Evolutionary conservation across 495 filamentous ascomycete genomes (phyloP).

Genomic region (Articulospora tetracladia): DNA sequence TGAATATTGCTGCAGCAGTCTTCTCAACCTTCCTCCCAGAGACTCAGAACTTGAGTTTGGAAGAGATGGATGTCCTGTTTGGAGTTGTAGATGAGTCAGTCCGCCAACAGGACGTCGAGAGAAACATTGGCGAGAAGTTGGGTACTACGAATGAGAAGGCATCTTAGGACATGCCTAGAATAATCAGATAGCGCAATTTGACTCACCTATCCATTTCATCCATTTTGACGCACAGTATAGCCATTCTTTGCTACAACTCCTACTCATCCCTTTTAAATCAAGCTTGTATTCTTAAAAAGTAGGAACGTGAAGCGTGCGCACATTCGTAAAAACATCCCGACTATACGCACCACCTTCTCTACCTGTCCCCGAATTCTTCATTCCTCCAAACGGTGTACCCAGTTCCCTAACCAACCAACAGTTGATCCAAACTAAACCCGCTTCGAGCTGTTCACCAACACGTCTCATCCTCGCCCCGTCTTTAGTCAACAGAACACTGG

Average conservation of each 20-base stretch:
- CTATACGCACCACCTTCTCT: constrained; percentile 10
- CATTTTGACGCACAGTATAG: no score
- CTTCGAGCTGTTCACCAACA: constrained; percentile 68
- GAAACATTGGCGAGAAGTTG: neutral
- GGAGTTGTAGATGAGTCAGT: constrained; percentile 19
- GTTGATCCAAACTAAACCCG: constrained; percentile 85
- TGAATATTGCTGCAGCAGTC: neutral
- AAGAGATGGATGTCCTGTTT: constrained; percentile 34
- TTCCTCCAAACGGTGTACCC: constrained; percentile 15
- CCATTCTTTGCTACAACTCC: no score
- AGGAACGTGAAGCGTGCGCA: constrained; percentile 3
- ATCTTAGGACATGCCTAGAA: neutral
- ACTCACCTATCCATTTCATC: no score
- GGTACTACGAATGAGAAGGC: neutral
- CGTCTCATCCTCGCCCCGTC: constrained; percentile 70
- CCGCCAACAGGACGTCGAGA: neutral
- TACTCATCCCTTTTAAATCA: no score
- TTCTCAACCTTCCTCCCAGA: constrained; percentile 20
- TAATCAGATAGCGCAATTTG: neutral
- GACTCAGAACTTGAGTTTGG: constrained; percentile 23
- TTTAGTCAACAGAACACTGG: constrained; percentile 78
- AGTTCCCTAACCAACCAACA: constrained; percentile 18
- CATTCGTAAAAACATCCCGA: constrained; percentile 7
- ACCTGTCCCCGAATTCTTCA: constrained; percentile 13
- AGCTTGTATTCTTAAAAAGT: neutral